Evolutionary conservation across 176 grass and related monocot genomes (phyloP).

Genomic region (Olyra latifolia): DNA sequence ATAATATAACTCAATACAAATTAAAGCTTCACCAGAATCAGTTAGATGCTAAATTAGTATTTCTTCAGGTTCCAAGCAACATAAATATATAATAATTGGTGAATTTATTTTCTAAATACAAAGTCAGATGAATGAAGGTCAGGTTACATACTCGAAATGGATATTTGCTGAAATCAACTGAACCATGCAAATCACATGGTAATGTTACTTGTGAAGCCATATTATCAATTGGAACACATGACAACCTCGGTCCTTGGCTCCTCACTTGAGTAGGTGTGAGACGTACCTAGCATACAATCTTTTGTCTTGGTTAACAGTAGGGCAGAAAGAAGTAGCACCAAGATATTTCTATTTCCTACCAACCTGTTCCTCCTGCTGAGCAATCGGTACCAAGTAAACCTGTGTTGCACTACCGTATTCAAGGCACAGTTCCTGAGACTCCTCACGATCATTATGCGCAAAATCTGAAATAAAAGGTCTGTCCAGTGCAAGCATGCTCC

Average conservation of each 20-base stretch:
- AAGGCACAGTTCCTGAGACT: slow-evolving; percentile 76
- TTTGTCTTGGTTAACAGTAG: slow-evolving; percentile 27
- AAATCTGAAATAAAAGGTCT: slow-evolving; percentile 76
- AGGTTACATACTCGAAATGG: slow-evolving; percentile 76
- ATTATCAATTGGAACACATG: slow-evolving; percentile 35
- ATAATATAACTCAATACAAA: slow-evolving; percentile 24
- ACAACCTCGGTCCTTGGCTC: slow-evolving; percentile 59
- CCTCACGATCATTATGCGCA: slow-evolving; percentile 36
- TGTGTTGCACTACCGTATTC: slow-evolving; percentile 92
- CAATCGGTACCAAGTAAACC: slow-evolving; percentile 77
- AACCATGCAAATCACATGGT: slow-evolving; percentile 75
- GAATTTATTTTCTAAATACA: slow-evolving; percentile 28
- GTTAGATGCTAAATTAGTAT: slow-evolving; percentile 25
- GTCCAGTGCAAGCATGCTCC: slow-evolving; percentile 94
- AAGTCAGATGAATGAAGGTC: slow-evolving; percentile 21
- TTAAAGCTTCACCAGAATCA: slow-evolving; percentile 32
- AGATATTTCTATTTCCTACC: slow-evolving; percentile 29
- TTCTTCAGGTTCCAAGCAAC: slow-evolving; percentile 4
- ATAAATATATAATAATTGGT: slow-evolving; percentile 2
- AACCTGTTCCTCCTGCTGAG: slow-evolving; percentile 95
- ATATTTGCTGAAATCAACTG: slow-evolving; percentile 91
- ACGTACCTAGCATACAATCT: slow-evolving; percentile 59
- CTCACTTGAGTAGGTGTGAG: slow-evolving; percentile 82
- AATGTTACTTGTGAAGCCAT: slow-evolving; percentile 73
- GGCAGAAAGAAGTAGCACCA: slow-evolving; percentile 25